Base-by-base conservation (phyloP, 495 filamentous ascomycete genomes). In the Cercophora sp. region DNA sequence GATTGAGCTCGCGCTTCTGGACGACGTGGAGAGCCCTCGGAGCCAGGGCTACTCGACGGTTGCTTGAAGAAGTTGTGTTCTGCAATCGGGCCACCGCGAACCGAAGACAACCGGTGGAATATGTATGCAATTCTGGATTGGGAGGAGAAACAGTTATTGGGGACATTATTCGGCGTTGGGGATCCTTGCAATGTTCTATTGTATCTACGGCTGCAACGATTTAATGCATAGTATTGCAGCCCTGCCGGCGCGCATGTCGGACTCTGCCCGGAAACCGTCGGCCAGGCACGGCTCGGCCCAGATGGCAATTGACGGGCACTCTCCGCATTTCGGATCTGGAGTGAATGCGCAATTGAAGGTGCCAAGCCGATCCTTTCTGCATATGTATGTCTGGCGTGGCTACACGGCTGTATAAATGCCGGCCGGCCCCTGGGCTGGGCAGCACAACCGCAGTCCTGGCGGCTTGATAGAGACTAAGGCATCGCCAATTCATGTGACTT, bases 1-100 rank as follows among this genome's bases (percentile, higher is more conserved):
- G 67, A 46, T 84, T 10, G 80, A 84, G 62, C 66, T 40, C n/a
- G 41, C 40, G 10, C 66, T 62, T 34, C 22, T 68, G 40, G 67
- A 70, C 10, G 59, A 69, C 13, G 20, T 49, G 24, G 46, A 52
- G 46, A 57, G 49, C n/a, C 52, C 59, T 1, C 48, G 52, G 48
- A 39, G 42, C 27, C 50, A 55, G 44, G 59, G 59, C 20, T 62
- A 66, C 48, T 64, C 58, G n/a, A n/a, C 36, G 3, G 55, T 47
- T 5, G 60, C 48, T 47, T 66, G 40, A 61, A n/a, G n/a, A n/a
- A n/a, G n/a, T n/a, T n/a, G n/a, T n/a, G n/a, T n/a, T n/a, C n/a
- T n/a, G n/a, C n/a, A n/a, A n/a, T n/a, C n/a, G n/a, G n/a, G n/a
- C n/a, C n/a, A n/a, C n/a, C n/a, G n/a, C n/a, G n/a, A n/a, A n/a